phyloP scores from a whole-genome alignment of 768 basidiomycete genomes.

The Suillus sp. region DNA sequence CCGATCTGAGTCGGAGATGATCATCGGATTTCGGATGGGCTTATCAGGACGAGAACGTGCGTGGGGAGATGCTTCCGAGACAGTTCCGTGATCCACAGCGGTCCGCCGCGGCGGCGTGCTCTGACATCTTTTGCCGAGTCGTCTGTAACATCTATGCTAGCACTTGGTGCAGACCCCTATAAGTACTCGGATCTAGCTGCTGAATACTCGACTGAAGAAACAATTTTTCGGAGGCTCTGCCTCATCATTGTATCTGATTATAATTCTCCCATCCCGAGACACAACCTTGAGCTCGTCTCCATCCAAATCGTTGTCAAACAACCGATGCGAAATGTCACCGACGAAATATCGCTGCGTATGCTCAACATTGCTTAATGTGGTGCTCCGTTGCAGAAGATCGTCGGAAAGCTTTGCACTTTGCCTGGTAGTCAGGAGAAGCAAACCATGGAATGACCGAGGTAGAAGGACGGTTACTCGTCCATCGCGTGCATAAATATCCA shows the following conservation, averaged over 20 bases:
- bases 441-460: conserved; percentile 45
- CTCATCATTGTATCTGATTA: conserved; percentile 42
- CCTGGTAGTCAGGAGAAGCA: conserved; percentile 35
- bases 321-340: conserved; percentile 40
- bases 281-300: conserved; percentile 43
- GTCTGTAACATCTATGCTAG: background rate
- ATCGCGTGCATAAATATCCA: conserved; percentile 21
- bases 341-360: conserved; percentile 41
- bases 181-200: conserved; percentile 1
- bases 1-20: conserved; percentile 23
- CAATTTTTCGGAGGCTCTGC: conserved; percentile 14
- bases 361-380: conserved; percentile 37
- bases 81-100: background rate
- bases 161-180: background rate
- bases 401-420: conserved; percentile 36
- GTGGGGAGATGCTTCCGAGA: background rate
- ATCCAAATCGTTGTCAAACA: conserved; percentile 33
- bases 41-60: conserved; percentile 8
- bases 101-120: background rate
- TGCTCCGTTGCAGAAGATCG: conserved; percentile 31
- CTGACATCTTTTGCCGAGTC: background rate
- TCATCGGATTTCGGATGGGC: conserved; percentile 17
- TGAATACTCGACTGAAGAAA: conserved; percentile 20
- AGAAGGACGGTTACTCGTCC: conserved; percentile 40
- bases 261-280: conserved; percentile 40